A percentile compares a stretch with the other conserved stretches of the same genome.
These are phyloP conservation scores for Boletus reticuloceps DNA, from an alignment of 768 basidiomycete genomes.

Conservation along the genomic window DNA sequence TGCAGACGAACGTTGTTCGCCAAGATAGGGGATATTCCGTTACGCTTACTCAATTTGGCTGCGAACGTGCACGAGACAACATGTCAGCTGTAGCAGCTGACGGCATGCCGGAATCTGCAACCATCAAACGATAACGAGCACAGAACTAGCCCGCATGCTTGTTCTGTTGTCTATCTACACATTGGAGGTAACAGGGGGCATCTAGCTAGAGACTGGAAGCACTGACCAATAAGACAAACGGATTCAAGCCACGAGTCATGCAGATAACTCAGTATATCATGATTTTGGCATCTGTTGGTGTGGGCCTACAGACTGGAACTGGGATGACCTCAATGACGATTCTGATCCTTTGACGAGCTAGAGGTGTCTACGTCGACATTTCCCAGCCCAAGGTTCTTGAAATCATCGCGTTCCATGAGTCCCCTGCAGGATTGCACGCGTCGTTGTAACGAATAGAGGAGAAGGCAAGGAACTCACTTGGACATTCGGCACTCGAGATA, in stretches of 20 bases:
- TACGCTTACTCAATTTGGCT: conserved; percentile 22
- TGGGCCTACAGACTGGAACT: not conserved
- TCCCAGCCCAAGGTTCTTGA: conserved; percentile 78
- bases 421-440: conserved; percentile 45
- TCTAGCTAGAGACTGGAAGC: not conserved
- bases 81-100: not conserved
- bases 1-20: conserved; percentile 31
- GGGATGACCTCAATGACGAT: conserved; percentile 1
- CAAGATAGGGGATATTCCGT: not conserved
- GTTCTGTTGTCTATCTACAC: not conserved
- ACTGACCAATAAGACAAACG: conserved; percentile 4
- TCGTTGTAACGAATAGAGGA: not conserved
- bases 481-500: conserved; percentile 90
- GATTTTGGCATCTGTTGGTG: not conserved
- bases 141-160: no score
- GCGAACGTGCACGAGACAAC: conserved; percentile 18
- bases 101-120: not conserved
- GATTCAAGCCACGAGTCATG: not conserved
- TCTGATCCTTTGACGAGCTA: conserved; percentile 1
- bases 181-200: not conserved
- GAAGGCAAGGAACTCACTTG: conserved; percentile 50
- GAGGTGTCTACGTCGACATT: conserved; percentile 38
- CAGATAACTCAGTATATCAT: no score
- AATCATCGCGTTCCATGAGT: conserved; percentile 86
- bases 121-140: not conserved